These are phyloP conservation scores for Pistacia atlantica DNA, from an alignment of 345 rosid genomes.

Conservation along the genomic window DNA sequence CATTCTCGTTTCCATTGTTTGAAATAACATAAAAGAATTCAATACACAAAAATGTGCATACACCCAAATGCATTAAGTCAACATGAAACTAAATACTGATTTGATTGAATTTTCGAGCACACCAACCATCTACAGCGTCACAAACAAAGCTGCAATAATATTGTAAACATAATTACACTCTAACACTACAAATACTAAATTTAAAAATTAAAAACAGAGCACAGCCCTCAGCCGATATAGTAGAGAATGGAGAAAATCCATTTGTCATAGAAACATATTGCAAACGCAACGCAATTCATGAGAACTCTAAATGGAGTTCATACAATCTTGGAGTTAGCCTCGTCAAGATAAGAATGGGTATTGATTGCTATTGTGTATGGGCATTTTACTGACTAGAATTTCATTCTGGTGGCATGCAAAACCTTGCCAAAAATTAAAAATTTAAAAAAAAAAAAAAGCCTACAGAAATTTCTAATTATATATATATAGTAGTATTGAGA, in stretches of 20 bases:
- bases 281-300: constrained; percentile 80
- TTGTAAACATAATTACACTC: constrained; percentile 14
- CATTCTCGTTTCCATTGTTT: not conserved
- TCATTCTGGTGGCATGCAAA: too few species aligned
- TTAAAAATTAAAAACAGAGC: not conserved
- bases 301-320: constrained; percentile 46
- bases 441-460: too few species aligned
- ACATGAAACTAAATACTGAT: not conserved
- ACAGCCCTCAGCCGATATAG: constrained; percentile 57
- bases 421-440: too few species aligned
- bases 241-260: constrained; percentile 70
- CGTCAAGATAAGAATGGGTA: too few species aligned
- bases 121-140: constrained; percentile 94
- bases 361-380: too few species aligned
- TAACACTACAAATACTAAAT: not conserved
- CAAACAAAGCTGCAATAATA: constrained; percentile 75
- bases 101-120: constrained; percentile 95
- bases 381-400: too few species aligned
- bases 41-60: not conserved
- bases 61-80: too few species aligned
- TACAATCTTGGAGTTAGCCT: too few species aligned
- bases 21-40: not conserved
- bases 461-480: too few species aligned
- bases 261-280: constrained; percentile 79
- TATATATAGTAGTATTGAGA: too few species aligned